Percentiles rank a stretch among this genome's conserved stretches.
Conservation (phyloP, 148 eudicot genomes). For the Rhododendron vialii region DNA sequence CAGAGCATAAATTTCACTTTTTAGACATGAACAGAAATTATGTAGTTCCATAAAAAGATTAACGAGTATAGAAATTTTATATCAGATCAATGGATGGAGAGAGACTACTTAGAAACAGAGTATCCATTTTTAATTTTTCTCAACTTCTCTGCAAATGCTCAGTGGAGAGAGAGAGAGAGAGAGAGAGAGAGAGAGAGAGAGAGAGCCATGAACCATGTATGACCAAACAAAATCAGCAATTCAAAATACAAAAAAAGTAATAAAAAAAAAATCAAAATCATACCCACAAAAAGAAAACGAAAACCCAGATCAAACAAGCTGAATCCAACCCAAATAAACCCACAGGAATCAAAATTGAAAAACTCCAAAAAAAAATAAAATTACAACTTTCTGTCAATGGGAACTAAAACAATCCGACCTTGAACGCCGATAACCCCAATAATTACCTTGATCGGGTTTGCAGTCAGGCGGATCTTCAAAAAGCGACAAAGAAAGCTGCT, state of each 20-base stretch:
- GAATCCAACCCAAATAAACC: background rate
- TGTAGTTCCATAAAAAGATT: background rate
- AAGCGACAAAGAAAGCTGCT: conserved; percentile 68
- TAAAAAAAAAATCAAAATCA: background rate
- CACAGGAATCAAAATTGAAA: background rate
- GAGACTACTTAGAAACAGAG: background rate
- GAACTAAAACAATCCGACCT: background rate
- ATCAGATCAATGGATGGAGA: background rate
- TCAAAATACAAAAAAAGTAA: background rate
- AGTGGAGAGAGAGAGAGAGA: background rate
- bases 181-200: background rate
- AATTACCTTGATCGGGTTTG: conserved; percentile 33
- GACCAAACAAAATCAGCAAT: background rate
- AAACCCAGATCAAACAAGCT: background rate
- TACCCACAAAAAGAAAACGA: background rate
- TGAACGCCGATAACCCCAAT: background rate
- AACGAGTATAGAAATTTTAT: background rate
- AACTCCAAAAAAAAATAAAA: too few species aligned
- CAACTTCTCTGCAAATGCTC: background rate
- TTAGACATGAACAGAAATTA: background rate
- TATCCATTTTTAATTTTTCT: background rate
- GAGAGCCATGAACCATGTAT: background rate
- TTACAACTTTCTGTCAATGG: background rate
- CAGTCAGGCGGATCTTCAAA: conserved; percentile 90
- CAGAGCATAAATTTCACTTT: background rate